Conservation (phyloP, 768 basidiomycete genomes). For the Dentipellis fragilis region DNA sequence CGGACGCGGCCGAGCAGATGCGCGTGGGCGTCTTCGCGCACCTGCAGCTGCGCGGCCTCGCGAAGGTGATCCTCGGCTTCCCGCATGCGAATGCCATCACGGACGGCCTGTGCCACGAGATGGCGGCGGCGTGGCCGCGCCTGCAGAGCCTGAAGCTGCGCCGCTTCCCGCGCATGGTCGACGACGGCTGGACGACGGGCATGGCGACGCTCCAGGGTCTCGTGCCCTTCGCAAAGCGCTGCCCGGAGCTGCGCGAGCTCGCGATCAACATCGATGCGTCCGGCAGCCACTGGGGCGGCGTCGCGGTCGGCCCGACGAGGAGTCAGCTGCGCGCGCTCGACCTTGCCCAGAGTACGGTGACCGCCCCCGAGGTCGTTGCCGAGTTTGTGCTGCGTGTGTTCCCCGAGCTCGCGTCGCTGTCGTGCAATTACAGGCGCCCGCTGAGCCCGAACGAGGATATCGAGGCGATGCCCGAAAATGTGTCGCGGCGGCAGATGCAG, state of each 20-base stretch:
- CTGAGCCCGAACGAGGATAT: not conserved
- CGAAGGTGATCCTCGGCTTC: not conserved
- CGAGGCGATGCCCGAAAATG: not conserved
- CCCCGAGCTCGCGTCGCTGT: not conserved
- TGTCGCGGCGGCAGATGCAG: not conserved
- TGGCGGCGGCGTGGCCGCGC: not conserved
- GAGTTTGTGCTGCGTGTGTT: not conserved
- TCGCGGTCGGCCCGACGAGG: not conserved
- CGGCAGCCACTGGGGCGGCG: not conserved
- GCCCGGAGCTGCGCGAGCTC: not conserved
- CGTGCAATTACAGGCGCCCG: not conserved
- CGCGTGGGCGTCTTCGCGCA: conserved; percentile 37
- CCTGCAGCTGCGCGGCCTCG: conserved; percentile 16
- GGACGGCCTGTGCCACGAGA: not conserved
- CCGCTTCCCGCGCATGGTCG: not conserved
- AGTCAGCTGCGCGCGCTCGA: not conserved
- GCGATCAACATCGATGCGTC: not conserved
- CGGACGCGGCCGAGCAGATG: conserved; percentile 47
- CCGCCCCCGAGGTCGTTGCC: not conserved
- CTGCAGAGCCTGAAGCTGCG: not conserved
- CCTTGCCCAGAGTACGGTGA: not conserved
- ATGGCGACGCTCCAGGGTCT: not conserved
- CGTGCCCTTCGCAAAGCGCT: not conserved
- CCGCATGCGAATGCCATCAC: not conserved
- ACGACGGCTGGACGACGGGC: not conserved